Evolutionary conservation across 2,329 filamentous ascomycete species (phyloP).

Genomic region (Zymoseptoria pseudotritici): DNA sequence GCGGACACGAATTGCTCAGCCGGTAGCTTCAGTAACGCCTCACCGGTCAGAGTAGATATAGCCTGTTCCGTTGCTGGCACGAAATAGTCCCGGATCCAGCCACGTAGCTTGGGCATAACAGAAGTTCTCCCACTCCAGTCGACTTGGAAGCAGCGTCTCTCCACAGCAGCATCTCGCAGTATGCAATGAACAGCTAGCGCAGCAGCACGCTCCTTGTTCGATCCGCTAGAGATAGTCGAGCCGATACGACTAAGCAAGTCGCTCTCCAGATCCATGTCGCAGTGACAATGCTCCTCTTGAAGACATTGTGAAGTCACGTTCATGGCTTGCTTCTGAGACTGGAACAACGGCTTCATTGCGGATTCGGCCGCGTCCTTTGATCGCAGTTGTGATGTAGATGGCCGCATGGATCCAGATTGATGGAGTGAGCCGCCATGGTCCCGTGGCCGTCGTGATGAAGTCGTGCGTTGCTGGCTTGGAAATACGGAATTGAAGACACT

Average conservation of each 20-base stretch:
- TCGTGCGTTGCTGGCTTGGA: slow-evolving; percentile 35
- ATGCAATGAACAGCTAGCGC: slow-evolving; percentile 62
- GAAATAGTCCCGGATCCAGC: slow-evolving; percentile 64
- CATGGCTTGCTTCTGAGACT: background rate
- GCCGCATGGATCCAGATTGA: slow-evolving; percentile 15
- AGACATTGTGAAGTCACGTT: slow-evolving; percentile 30
- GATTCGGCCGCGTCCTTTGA: background rate
- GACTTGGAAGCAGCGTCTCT: slow-evolving; percentile 52
- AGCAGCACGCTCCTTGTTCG: slow-evolving; percentile 62
- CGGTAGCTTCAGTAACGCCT: slow-evolving; percentile 9
- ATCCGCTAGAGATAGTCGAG: slow-evolving; percentile 60
- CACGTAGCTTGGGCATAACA: slow-evolving; percentile 52
- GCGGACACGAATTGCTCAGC: slow-evolving; percentile 61
- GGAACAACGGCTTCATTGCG: background rate
- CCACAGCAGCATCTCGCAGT: slow-evolving; percentile 55
- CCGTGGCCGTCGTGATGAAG: slow-evolving; percentile 40
- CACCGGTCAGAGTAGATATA: slow-evolving; percentile 23
- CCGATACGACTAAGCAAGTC: slow-evolving; percentile 36
- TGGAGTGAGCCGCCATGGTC: slow-evolving; percentile 40
- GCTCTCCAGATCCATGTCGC: slow-evolving; percentile 18
- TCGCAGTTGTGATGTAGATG: background rate
- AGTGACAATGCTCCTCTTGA: slow-evolving; percentile 32
- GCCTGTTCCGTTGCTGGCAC: slow-evolving; percentile 55
- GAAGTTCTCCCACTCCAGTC: slow-evolving; percentile 51
- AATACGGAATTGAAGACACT: slow-evolving; percentile 37